phyloP scores from a whole-genome alignment of 208 protist species.

The Leishmania tarentolae region DNA sequence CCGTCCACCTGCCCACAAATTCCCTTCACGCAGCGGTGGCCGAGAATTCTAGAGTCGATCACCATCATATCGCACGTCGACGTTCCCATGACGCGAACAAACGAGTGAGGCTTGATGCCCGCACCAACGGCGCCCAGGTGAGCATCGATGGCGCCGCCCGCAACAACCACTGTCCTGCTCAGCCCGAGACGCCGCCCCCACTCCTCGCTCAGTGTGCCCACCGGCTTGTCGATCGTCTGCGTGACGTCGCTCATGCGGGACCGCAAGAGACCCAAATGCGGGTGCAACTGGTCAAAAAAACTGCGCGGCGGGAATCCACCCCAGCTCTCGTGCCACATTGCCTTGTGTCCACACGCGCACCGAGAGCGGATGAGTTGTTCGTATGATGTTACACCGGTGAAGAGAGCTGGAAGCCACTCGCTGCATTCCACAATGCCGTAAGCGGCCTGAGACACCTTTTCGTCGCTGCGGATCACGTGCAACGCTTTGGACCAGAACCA shows the following conservation, averaged over 20 bases:
- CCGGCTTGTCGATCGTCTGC: constrained; percentile 50
- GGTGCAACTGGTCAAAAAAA: constrained; percentile 60
- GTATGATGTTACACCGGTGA: constrained; percentile 38
- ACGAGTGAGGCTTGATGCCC: constrained; percentile 44
- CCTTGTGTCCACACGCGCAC: constrained; percentile 62
- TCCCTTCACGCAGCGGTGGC: constrained; percentile 34
- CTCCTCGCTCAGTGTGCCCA: constrained; percentile 40
- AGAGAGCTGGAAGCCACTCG: constrained; percentile 62
- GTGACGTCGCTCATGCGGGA: constrained; percentile 40
- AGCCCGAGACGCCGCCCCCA: constrained; percentile 52
- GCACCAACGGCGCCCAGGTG: constrained; percentile 61
- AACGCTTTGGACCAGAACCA: constrained; percentile 71
- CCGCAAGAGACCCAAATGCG: constrained; percentile 35
- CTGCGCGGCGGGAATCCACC: constrained; percentile 48
- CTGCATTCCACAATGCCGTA: constrained; percentile 53
- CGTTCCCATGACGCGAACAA: constrained; percentile 69
- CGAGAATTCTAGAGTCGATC: constrained; percentile 35
- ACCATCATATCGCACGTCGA: constrained; percentile 76
- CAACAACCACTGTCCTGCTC: constrained; percentile 38
- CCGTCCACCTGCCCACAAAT: constrained; percentile 69
- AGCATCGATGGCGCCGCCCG: constrained; percentile 59
- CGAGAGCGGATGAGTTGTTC: constrained; percentile 38
- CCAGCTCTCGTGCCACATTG: constrained; percentile 66
- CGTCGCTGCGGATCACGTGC: constrained; percentile 46
- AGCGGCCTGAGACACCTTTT: constrained; percentile 32